Base-by-base conservation (phyloP, 1,139 yeast species). In the Arxiozyma slooffiae region DNA sequence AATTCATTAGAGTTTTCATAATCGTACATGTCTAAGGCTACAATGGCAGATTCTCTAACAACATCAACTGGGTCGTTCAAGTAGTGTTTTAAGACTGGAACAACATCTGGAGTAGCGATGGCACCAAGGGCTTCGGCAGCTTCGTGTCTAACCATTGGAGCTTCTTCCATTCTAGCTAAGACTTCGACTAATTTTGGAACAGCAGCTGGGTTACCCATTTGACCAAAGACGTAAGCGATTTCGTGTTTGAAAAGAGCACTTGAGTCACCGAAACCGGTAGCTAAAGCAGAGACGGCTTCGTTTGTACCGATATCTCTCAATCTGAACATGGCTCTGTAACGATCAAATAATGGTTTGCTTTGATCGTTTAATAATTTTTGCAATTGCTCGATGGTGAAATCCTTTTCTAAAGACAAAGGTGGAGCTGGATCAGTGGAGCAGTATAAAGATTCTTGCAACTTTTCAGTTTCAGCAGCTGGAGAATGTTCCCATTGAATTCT, bases 91-190 rank as follows among this genome's bases (percentile, higher is more conserved):
- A 94, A 78, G 40, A 92, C 83, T 18, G 97, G 97, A 58, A 90
- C 76, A 48, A 92, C 95, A 53, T 90, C 97, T 61, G 87, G 96
- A n/a, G 97, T 87, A 24, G 96, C 97, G 67, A 94, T 92, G 30
- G 96, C 80, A 23, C 98, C 98, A 60, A 94, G 77, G 30, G 98
- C 98, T 71, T 94, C 99, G 34, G 98, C 98, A 52, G 98, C 98
- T 71, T 94, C 99, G 67, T 94, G 99, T 72, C 99, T 84, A 38
- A 94, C 98, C 98, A 94, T 94, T 54, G 95, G 95, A 45, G 95
- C 97, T 72, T 94, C 96, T 18, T 71, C 66, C 52, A 76, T 79
- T 67, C 87, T 81, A 60, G 81, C 80, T 61, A 94, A 77, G 8
- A 92, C 90, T 69, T 85, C 82, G 55, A 88, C 78, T 59, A 94